Evolutionary conservation across 441 rosid genomes (phyloP), one percentile per base, ranked within the genome.

Genomic region (Croton setiger): DNA sequence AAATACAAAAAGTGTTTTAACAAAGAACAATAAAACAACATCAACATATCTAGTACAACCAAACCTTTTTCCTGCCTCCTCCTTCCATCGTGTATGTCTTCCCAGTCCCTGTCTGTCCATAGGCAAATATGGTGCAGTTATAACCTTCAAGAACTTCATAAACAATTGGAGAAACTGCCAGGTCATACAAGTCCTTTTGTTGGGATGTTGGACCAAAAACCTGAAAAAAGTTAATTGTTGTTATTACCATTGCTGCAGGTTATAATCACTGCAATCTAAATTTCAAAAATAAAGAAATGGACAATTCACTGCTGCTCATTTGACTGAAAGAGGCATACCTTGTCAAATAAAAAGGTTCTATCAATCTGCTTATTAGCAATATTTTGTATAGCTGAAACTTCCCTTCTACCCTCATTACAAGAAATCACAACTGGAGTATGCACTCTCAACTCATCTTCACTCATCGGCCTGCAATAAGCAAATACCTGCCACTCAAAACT

Each of bases 11-110:
- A 56, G 20, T 64, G 66, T 39, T 43, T n/a, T 21, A 52, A 7
- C 18, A 66, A 66, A 64, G 37, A 66, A n/a, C 20, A 51, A 73
- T 37, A 37, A 35, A 35, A 51, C 72, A 23, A 58, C 11, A 54
- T 65, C 44, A 37, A 64, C 60, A 10, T 18, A 64, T 54, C 20
- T 12, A 37, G 43, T 39, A 68, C 49, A 41, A n/a, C 3, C 70
- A 3, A 72, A 90, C 99, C 92, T 93, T 96, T 79, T 89, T 93
- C 74, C 99, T 87, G 31, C 89, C 88, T 72, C 91, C 98, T 72
- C 99, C 99, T 85, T 96, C 98, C 99, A 96, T 96, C 5, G 98
- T 96, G 74, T 96, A 95, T 20, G 99, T 95, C 76, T 95, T 95
- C 52, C 99, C 99, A 5, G 99, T 96, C 76, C 99, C 98, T 33